Conservation (phyloP, 2,329 filamentous ascomycete genomes). For the Aspergillus terreus region DNA sequence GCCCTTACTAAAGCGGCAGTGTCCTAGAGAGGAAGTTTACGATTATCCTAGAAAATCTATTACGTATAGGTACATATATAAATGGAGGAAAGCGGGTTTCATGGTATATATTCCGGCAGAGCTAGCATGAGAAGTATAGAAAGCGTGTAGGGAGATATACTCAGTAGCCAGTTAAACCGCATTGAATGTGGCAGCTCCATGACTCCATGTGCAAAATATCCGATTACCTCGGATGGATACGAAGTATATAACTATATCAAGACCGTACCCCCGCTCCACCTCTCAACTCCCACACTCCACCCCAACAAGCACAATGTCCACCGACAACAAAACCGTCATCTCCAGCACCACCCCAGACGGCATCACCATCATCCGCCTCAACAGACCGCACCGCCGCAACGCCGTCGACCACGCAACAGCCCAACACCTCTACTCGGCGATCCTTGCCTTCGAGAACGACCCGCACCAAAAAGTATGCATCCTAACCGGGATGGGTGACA, state of each 20-base stretch:
- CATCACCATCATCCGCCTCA: conserved; percentile 55
- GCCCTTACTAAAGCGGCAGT: too few relatives aligned
- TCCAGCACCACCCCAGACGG: conserved; percentile 27
- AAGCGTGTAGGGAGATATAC: too few relatives aligned
- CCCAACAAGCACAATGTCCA: background rate
- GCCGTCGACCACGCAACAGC: conserved; percentile 51
- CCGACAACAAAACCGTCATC: background rate
- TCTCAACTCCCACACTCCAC: background rate
- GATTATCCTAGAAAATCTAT: too few relatives aligned
- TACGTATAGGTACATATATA: too few relatives aligned
- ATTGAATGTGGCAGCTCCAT: too few relatives aligned
- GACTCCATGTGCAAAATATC: too few relatives aligned
- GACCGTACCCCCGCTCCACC: background rate
- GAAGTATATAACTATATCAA: background rate
- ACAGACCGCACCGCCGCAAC: conserved; percentile 50
- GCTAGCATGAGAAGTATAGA: too few relatives aligned
- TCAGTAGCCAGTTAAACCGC: too few relatives aligned
- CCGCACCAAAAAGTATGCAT: conserved; percentile 51
- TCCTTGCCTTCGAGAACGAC: conserved; percentile 51
- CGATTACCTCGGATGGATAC: background rate
- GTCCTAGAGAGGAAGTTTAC: too few relatives aligned
- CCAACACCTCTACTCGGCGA: conserved; percentile 45
- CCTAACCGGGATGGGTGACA: conserved; percentile 45
- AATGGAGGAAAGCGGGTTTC: too few relatives aligned
- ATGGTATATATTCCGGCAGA: too few relatives aligned